Evolutionary conservation across 805 yeast genomes (phyloP).

Genomic region (Monosporozyma aerobia): DNA sequence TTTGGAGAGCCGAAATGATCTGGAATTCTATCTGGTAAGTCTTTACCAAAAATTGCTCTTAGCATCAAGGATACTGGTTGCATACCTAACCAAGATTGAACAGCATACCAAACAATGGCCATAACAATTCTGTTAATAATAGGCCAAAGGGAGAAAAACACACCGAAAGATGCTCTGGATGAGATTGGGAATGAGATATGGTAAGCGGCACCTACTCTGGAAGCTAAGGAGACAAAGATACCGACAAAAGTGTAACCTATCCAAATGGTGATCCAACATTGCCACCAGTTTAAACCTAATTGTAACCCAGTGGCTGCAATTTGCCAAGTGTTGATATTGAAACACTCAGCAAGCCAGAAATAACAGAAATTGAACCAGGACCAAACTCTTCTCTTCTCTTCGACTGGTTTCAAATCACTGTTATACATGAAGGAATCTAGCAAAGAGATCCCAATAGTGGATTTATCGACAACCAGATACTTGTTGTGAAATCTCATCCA

Average conservation of each 20-base stretch:
- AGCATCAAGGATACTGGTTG: slow-evolving; percentile 76
- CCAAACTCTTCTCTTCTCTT: slow-evolving; percentile 68
- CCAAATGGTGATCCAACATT: slow-evolving; percentile 85
- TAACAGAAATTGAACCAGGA: slow-evolving; percentile 70
- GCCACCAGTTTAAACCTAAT: slow-evolving; percentile 85
- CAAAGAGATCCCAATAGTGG: slow-evolving; percentile 29
- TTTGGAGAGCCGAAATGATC: slow-evolving; percentile 51
- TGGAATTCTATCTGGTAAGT: slow-evolving; percentile 53
- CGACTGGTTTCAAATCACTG: slow-evolving; percentile 74
- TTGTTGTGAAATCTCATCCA: slow-evolving; percentile 21
- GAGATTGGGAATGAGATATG: slow-evolving; percentile 87
- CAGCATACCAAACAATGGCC: slow-evolving; percentile 86
- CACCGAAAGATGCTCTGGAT: slow-evolving; percentile 75
- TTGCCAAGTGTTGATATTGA: slow-evolving; percentile 87
- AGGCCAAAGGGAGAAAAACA: slow-evolving; percentile 84
- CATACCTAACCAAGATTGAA: slow-evolving; percentile 80
- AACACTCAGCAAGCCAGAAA: slow-evolving; percentile 85
- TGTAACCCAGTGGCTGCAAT: slow-evolving; percentile 81
- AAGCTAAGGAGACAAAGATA: slow-evolving; percentile 54
- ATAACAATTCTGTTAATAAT: slow-evolving; percentile 80
- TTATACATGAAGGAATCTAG: slow-evolving; percentile 47
- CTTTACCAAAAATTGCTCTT: slow-evolving; percentile 62
- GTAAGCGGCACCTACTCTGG: slow-evolving; percentile 73
- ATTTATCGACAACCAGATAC: slow-evolving; percentile 19
- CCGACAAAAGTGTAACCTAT: slow-evolving; percentile 71